phyloP scores from a whole-genome alignment of 441 rosid species.

The Euphorbia celastroides region DNA sequence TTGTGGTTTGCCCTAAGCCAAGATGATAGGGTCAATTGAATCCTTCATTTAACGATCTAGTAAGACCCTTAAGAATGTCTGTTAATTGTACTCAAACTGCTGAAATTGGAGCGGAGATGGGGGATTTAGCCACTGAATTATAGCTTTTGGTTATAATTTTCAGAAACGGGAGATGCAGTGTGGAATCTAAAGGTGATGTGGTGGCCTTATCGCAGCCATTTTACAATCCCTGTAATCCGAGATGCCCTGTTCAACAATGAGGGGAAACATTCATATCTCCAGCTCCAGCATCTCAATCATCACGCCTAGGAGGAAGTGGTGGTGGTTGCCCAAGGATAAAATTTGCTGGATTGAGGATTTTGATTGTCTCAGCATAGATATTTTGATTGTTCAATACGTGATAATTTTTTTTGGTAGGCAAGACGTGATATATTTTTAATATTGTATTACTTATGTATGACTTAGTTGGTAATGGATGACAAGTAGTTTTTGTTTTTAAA shows the following conservation, averaged over 20 bases:
- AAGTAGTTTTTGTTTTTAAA: no score
- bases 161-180: conserved; percentile 37
- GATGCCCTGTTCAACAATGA: conserved; percentile 48
- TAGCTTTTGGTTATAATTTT: no score
- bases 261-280: conserved; percentile 15
- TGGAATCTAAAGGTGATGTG: conserved; percentile 23
- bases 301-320: conserved; percentile 23
- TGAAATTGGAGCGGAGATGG: conserved; percentile 16
- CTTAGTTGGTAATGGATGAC: no score
- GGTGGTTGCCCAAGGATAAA: no score
- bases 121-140: no score
- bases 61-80: conserved; percentile 26
- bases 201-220: conserved; percentile 50
- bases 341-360: conserved; percentile 67
- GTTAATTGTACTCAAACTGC: conserved; percentile 5
- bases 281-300: conserved; percentile 26
- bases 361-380: conserved; percentile 59
- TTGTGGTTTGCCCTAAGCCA: conserved; percentile 64
- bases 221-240: conserved; percentile 51
- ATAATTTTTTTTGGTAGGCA: no score
- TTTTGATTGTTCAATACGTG: no score
- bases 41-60: conserved; percentile 25
- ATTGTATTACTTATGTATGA: no score
- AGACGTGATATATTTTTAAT: no score
- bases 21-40: conserved; percentile 35